Percentiles rank a stretch among this genome's conserved stretches.
These are phyloP conservation scores for Cerrena zonata DNA, from an alignment of 1,284 basidiomycete species.

Conservation along the genomic window DNA sequence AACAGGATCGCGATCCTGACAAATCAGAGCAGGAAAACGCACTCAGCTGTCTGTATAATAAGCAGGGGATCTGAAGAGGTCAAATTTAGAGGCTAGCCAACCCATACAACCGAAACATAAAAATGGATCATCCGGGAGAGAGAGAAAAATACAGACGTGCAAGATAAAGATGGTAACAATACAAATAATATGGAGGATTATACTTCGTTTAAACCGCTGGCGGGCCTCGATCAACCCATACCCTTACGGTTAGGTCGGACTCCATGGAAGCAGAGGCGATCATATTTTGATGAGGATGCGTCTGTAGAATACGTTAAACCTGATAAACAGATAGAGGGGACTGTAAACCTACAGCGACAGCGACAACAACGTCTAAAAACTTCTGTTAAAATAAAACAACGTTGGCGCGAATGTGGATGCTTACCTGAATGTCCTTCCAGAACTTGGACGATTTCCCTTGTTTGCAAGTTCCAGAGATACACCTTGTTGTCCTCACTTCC, in stretches of 20 bases:
- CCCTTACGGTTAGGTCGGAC: constrained; percentile 67
- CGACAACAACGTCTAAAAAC: constrained; percentile 66
- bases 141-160: too few species aligned
- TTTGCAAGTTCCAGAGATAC: constrained; percentile 90
- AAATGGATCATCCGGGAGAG: too few species aligned
- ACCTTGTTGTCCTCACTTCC: constrained; percentile 89
- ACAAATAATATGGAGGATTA: constrained; percentile 6
- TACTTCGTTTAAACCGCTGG: not conserved
- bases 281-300: constrained; percentile 76
- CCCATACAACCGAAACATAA: too few species aligned
- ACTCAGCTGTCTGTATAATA: too few species aligned
- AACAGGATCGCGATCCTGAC: too few species aligned
- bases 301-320: constrained; percentile 36
- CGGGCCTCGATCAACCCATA: constrained; percentile 63
- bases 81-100: too few species aligned
- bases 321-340: not conserved
- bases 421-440: constrained; percentile 73
- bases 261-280: constrained; percentile 82
- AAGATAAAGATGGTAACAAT: constrained; percentile 1
- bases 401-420: constrained; percentile 13
- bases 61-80: too few species aligned
- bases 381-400: not conserved
- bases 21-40: too few species aligned
- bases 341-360: constrained; percentile 52
- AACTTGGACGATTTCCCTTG: constrained; percentile 71